Evolutionary conservation across 2,329 filamentous ascomycete genomes (phyloP), one percentile per base, ranked within the genome.

Genomic region (Sporothrix mexicana): DNA sequence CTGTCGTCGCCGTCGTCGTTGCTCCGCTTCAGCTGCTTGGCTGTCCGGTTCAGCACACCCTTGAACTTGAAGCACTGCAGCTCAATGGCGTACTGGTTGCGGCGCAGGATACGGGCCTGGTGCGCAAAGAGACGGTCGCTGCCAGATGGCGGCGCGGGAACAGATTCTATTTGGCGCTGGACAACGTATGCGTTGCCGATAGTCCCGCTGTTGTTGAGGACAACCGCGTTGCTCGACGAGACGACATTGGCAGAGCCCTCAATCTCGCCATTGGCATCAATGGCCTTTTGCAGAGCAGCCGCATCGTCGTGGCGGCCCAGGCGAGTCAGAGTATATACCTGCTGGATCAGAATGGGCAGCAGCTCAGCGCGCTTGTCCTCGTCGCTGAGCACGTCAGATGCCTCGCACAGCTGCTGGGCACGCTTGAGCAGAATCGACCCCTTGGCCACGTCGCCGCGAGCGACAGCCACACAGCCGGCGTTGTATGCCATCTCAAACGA

Each of bases 401-500:
- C 88, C 79, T 92, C 89, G 79, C 93, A 96, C 23, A 95, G 83
- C 76, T 90, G 88, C 76, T 87, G 87, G 2, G 93, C 90, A 71
- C 91, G 86, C 81, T 91, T 92, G 74, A 96, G 82, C 72, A 95
- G 84, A 30, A 91, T 83, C 25, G 89, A 86, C 1, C 89, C 93
- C 76, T 89, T 87, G 4, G 82, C 85, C 51, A 93, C 84, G 76
- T 93, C 90, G 8, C 90, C 91, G 64, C 88, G 85, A 15, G 92
- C 91, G 77, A 96, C 90, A 79, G 88, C 89, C 23, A 86, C 86
- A 79, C 93, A 95, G 9, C 92, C 93, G 30, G 89, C 87, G 80
- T 97, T 97, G 82, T 93, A 97, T 12, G 92, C 91, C 36, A 92
- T 91, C 83, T 96, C 93, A 77, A 96, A 96, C 1, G 91, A 88